Conservation (phyloP, 148 eudicot genomes). For the Polygonum maritimum region DNA sequence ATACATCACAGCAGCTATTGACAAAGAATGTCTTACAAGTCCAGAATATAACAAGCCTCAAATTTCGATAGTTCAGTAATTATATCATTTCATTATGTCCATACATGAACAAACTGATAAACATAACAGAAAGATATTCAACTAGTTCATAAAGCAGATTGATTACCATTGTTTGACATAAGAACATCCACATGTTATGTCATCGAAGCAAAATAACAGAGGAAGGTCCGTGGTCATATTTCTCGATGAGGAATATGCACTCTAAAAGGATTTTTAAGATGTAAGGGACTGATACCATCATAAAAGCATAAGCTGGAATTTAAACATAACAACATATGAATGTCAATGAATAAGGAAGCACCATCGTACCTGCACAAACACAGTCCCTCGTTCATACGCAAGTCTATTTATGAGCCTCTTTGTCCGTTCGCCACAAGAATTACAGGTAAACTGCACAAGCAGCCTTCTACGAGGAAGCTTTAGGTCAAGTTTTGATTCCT, state of each 20-base stretch:
- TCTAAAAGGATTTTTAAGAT: neutral
- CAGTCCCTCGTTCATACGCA: slow-evolving; percentile 93
- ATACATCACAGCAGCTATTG: neutral
- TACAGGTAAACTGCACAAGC: slow-evolving; percentile 75
- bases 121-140: neutral
- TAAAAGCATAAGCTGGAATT: neutral
- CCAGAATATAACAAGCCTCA: neutral
- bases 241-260: neutral
- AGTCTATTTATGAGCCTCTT: slow-evolving; percentile 66
- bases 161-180: neutral
- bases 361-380: slow-evolving; percentile 74
- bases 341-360: slow-evolving; percentile 1
- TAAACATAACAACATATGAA: slow-evolving; percentile 1
- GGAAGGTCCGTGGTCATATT: neutral
- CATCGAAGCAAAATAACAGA: neutral
- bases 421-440: slow-evolving; percentile 74
- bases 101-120: too few relatives aligned
- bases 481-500: slow-evolving; percentile 60
- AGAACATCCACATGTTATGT: neutral
- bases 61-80: neutral
- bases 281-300: neutral
- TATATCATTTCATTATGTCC: neutral
- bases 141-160: neutral
- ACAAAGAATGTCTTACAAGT: neutral
- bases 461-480: slow-evolving; percentile 86